Base-by-base conservation (phyloP, 1,284 basidiomycete genomes). In the Phellopilus nigrolimitatus region DNA sequence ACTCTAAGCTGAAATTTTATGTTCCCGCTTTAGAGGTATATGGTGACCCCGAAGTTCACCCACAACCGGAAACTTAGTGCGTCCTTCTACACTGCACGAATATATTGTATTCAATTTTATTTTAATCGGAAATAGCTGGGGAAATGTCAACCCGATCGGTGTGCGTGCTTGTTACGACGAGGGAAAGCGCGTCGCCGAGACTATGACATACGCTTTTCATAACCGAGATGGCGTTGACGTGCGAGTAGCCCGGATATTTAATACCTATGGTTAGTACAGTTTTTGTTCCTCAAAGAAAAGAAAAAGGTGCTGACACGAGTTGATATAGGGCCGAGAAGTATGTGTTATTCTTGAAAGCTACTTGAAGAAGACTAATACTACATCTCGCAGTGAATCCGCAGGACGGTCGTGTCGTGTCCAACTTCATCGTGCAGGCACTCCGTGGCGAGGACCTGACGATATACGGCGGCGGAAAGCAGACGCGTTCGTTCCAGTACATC, bases 111-210 rank as follows among this genome's bases (percentile, higher is more conserved):
- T 8, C 21, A n/a, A 9, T 44, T 31, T 43, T 2, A 19, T 46
- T 34, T 42, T 21, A n/a, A 42, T 57, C 13, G 52, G 54, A 24
- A 51, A 30, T 48, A 91, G 89, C 71, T 97, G 94, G 94, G 94
- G 95, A 42, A 88, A 98, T 67, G 95, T 98, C 63, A 98, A 98
- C 74, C 93, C 93, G 40, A 97, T 95, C 60, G 95, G 95, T 24
- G 91, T 92, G 54, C 87, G 95, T 56, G 95, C 95, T 28, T 98
- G 95, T 70, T 99, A 99, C 67, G 95, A 99, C 64, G 95, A 99
- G 73, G 95, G 92, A 47, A 95, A 95, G 71, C 91, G 92, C 63
- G 91, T 95, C 37, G 92, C 92, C 41, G 92, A 95, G 72, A 95
- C 93, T 9, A 71, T 97, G 60, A 94, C 94, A 8, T 97, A 97